phyloP scores from a whole-genome alignment of 495 filamentous ascomycete species.

The Cercophora sp. region DNA sequence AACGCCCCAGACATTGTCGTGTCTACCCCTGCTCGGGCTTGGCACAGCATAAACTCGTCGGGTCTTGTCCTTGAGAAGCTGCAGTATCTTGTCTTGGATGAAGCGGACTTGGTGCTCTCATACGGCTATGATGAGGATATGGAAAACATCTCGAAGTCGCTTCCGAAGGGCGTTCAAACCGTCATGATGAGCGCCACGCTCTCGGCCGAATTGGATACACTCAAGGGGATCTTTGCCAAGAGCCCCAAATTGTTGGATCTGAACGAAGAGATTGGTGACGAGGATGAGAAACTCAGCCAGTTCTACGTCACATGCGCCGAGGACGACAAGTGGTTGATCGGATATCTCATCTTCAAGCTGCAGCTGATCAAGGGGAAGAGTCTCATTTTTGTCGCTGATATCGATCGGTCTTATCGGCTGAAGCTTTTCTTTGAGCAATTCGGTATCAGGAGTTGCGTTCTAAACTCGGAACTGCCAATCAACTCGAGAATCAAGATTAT shows the following conservation, averaged over 20 bases:
- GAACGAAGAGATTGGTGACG: conserved; percentile 61
- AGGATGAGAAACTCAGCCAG: conserved; percentile 72
- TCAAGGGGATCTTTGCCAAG: conserved; percentile 84
- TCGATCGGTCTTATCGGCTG: conserved; percentile 88
- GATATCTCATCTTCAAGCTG: conserved; percentile 91
- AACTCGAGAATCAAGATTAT: conserved; percentile 92
- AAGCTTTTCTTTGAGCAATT: conserved; percentile 98
- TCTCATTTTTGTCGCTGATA: conserved; percentile 89
- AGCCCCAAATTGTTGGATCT: conserved; percentile 73
- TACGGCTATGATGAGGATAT: conserved; percentile 95
- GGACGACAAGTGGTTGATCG: conserved; percentile 93
- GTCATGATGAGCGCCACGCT: conserved; percentile 92
- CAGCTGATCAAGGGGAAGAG: conserved; percentile 92
- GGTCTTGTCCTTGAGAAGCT: conserved; percentile 66
- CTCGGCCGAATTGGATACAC: conserved; percentile 73
- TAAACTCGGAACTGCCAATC: conserved; percentile 93
- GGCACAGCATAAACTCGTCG: conserved; percentile 64
- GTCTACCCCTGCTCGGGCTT: conserved; percentile 76
- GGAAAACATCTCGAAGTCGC: conserved; percentile 63
- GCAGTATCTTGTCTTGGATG: conserved; percentile 82
- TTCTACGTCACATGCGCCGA: conserved; percentile 76
- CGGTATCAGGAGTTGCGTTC: conserved; percentile 84
- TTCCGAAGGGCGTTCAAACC: conserved; percentile 84
- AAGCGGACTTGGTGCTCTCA: conserved; percentile 89
- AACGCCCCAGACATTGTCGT: conserved; percentile 85